These are phyloP conservation scores for Tolypocladium capitatum DNA, from an alignment of 2,329 filamentous ascomycete species.

Conservation along the genomic window DNA sequence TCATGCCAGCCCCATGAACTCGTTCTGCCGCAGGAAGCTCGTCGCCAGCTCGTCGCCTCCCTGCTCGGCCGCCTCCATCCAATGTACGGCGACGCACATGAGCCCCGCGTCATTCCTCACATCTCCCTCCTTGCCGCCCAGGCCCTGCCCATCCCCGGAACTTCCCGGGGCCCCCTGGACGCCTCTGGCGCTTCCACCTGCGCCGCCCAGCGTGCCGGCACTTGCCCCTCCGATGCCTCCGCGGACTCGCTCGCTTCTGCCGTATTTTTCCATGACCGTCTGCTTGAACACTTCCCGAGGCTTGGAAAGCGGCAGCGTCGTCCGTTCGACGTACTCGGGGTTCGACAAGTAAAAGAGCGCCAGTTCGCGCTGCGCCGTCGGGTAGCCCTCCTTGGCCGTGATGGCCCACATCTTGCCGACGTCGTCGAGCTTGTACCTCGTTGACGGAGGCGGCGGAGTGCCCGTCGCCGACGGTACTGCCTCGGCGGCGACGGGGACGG, in stretches of 20 bases:
- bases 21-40: conserved; percentile 63
- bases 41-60: conserved; percentile 80
- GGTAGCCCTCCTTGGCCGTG: conserved; percentile 74
- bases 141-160: conserved; percentile 9
- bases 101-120: conserved; percentile 67
- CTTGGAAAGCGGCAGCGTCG: conserved; percentile 71
- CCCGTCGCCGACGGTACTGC: conserved; percentile 22
- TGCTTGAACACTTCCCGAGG: conserved; percentile 85
- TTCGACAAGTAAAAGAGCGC: conserved; percentile 88
- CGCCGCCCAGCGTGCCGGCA: conserved; percentile 10
- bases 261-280: conserved; percentile 62
- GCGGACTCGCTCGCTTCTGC: conserved; percentile 22
- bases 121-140: conserved; percentile 27
- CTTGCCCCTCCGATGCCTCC: conserved; percentile 10
- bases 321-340: conserved; percentile 68
- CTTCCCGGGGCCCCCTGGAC: conserved; percentile 6
- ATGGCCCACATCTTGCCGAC: conserved; percentile 85
- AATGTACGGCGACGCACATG: conserved; percentile 92
- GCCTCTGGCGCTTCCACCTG: conserved; percentile 10
- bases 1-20: conserved; percentile 23
- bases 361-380: conserved; percentile 82
- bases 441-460: conserved; percentile 34
- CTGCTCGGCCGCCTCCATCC: conserved; percentile 82
- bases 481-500: conserved; percentile 12
- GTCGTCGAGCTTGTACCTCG: conserved; percentile 61